Conservation (phyloP, 2,329 filamentous ascomycete genomes). For the Sporothrix phasma region DNA sequence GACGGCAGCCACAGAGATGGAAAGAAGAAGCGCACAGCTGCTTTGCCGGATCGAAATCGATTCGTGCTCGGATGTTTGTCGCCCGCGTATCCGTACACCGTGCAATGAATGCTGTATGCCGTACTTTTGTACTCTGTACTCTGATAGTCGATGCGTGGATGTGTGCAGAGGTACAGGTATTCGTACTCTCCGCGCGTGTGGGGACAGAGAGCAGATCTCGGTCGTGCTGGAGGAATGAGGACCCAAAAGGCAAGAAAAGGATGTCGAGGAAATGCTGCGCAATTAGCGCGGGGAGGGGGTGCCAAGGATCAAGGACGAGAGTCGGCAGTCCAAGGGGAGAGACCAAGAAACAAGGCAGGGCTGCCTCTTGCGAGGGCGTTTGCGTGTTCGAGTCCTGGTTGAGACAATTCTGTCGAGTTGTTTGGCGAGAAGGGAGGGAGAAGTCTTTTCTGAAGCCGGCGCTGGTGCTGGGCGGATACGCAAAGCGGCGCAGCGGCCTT, state of each 20-base stretch:
- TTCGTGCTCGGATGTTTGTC: background rate
- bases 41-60: background rate
- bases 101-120: too few relatives aligned
- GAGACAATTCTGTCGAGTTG: conserved; percentile 3
- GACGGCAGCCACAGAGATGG: background rate
- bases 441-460: too few relatives aligned
- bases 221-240: background rate
- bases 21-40: too few relatives aligned
- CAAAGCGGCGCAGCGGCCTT: background rate
- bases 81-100: background rate
- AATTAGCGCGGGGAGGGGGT: background rate
- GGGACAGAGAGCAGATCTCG: background rate
- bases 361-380: background rate
- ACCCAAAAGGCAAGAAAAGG: background rate
- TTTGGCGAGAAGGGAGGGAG: conserved; percentile 1
- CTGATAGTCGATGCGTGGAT: background rate
- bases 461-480: background rate
- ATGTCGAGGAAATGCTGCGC: conserved; percentile 2
- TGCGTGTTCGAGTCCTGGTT: background rate
- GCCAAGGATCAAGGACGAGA: background rate
- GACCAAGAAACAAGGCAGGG: background rate
- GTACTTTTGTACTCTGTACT: background rate
- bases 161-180: background rate
- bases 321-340: background rate
- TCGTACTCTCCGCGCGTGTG: background rate